phyloP scores from a whole-genome alignment of 2,329 filamentous ascomycete species.

The Purpureocillium lavendulum region DNA sequence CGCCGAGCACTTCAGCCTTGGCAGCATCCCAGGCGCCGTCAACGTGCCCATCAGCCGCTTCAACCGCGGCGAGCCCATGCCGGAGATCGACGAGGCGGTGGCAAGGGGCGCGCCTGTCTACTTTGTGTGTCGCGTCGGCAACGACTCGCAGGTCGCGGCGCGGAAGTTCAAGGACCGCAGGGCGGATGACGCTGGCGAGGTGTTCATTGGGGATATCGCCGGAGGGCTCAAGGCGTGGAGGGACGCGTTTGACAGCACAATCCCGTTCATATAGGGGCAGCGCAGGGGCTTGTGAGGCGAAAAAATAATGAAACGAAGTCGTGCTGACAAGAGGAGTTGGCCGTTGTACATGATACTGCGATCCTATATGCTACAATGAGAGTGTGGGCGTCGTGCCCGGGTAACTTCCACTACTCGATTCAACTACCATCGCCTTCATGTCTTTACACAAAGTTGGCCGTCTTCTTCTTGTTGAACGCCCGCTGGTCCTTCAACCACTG shows the following conservation, averaged over 20 bases:
- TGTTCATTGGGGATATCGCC: conserved; percentile 61
- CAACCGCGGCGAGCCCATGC: conserved; percentile 30
- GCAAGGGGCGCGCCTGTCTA: conserved; percentile 48
- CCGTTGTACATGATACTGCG: conserved; percentile 13
- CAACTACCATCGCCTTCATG: conserved; percentile 5
- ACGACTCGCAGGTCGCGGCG: conserved; percentile 68
- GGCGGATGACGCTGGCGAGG: conserved; percentile 42
- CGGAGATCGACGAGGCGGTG: conserved; percentile 3
- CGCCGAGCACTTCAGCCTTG: conserved; percentile 75
- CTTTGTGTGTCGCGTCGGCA: conserved; percentile 65
- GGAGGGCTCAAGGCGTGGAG: conserved; percentile 71
- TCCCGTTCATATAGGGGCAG: conserved; percentile 39
- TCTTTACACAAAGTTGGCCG: conserved; percentile 49
- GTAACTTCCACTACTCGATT: conserved; percentile 4
- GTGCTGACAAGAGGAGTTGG: conserved; percentile 17
- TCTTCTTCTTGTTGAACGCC: conserved; percentile 94
- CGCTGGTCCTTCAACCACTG: conserved; percentile 97
- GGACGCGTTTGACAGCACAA: conserved; percentile 49
- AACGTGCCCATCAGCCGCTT: conserved; percentile 57
- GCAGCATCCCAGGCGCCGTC: conserved; percentile 64
- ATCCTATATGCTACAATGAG: conserved; percentile 7
- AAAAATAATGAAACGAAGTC: conserved; percentile 6
- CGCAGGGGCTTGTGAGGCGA: neutral
- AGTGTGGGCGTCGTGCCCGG: conserved; percentile 2
- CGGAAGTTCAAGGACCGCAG: conserved; percentile 53